Evolutionary conservation across 305 asterid species (phyloP).

Genomic region (Solanum hybrid): DNA sequence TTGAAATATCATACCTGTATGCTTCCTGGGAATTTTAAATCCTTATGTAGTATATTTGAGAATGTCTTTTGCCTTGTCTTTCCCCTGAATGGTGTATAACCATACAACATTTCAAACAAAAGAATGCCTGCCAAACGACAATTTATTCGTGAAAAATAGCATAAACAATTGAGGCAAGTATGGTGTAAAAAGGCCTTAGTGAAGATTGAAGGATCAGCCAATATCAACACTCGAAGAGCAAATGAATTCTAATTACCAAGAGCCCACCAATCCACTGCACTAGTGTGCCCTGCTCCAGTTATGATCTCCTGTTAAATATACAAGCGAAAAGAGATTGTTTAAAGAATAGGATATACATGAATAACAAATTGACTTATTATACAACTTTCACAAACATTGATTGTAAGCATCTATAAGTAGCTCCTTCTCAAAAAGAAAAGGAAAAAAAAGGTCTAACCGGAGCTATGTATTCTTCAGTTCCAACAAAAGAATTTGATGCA

Average conservation of each 20-base stretch:
- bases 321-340: neutral
- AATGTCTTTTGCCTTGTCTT: conserved; percentile 98
- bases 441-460: conserved; percentile 50
- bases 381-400: neutral
- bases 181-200: neutral
- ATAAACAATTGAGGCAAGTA: neutral
- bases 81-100: conserved; percentile 95
- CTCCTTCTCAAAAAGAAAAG: neutral
- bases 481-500: conserved; percentile 94
- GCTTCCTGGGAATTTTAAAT: conserved; percentile 75
- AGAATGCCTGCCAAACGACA: conserved; percentile 59
- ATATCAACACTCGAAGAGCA: neutral
- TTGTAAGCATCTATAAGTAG: neutral
- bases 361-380: neutral
- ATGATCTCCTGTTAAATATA: conserved; percentile 62
- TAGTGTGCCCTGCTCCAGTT: conserved; percentile 90
- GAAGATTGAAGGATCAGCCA: neutral
- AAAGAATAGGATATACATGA: neutral
- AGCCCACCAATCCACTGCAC: conserved; percentile 99
- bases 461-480: conserved; percentile 96
- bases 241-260: conserved; percentile 45
- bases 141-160: neutral
- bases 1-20: conserved; percentile 44
- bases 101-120: conserved; percentile 86
- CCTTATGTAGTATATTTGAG: conserved; percentile 80